Evolutionary conservation across 2,329 filamentous ascomycete genomes (phyloP), one percentile per base, ranked within the genome.

Genomic region (Claviceps sp.): DNA sequence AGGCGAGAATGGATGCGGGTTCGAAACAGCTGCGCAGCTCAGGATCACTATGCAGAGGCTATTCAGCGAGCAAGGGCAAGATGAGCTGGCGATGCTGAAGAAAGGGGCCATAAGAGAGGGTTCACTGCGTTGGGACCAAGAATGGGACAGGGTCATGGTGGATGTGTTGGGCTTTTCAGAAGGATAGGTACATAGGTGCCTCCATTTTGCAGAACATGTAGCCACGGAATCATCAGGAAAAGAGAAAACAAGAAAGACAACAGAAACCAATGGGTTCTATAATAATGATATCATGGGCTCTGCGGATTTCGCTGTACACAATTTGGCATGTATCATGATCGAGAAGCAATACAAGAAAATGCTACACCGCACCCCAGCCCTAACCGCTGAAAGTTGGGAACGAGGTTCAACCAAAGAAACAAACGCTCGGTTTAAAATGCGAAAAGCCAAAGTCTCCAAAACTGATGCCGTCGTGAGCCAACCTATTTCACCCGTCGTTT

Each of bases 121-220:
- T 38, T 73, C 73, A 44, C 73, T 83, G 52, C 77, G 91, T 45
- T 98, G 93, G 93, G 85, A 94, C 59, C 85, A 89, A 58, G 89
- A 96, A 64, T 98, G 93, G 93, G 82, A 94, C 71, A 76, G 79
- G 9, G 82, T 95, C 45, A 85, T 90, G 7, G 88, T 85, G 11
- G 78, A 76, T 46, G 68, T 95, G 4, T 75, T 96, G 50, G 82
- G 76, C 1, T 61, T 79, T 17, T 58, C 57, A 22, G 57, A 57
- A 49, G 13, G 29, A 34, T 54, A 54, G 23, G 26, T 9, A 3
- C 11, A 34, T 54, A 54, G 23, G 26, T 9, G 5, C 11, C 5
- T 34, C 9, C 29, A 11, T 34, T 34, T 34, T 34, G 29, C 29
- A 34, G 29, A 34, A 34, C 29, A 34, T 34, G 4, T 34, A 34